A percentile compares a stretch with the other conserved stretches of the same genome.
phyloP scores from a whole-genome alignment of 2,329 filamentous ascomycete species.

The Dothistroma septosporum region DNA sequence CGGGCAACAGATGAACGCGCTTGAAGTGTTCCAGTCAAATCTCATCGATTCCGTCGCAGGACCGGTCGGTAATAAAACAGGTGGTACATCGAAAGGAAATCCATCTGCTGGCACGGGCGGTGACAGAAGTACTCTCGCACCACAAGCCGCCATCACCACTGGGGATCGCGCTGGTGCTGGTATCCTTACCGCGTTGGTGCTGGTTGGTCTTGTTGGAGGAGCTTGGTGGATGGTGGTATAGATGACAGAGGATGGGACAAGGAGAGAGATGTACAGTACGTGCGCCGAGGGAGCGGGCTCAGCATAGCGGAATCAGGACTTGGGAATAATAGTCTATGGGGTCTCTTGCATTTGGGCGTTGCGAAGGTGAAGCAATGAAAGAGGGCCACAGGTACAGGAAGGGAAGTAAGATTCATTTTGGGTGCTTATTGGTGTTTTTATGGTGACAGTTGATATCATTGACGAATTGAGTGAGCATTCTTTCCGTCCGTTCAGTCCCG shows the following conservation, averaged over 20 bases:
- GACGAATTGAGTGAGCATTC: neutral
- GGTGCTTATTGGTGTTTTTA: neutral
- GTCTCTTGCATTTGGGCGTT: neutral
- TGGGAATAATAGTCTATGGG: neutral
- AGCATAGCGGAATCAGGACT: neutral
- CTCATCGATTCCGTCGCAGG: constrained; percentile 38
- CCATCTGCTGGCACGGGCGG: constrained; percentile 19
- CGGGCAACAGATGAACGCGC: constrained; percentile 55
- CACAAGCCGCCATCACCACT: constrained; percentile 25
- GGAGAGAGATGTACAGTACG: neutral
- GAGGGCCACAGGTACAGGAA: neutral
- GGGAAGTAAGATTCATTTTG: neutral
- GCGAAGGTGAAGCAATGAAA: neutral
- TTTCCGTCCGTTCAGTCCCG: too few relatives aligned
- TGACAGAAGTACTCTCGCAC: constrained; percentile 24
- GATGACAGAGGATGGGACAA: neutral
- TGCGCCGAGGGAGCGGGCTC: neutral
- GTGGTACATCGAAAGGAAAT: constrained; percentile 39
- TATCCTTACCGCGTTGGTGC: constrained; percentile 22
- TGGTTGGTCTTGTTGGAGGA: constrained; percentile 21
- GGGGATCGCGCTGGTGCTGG: constrained; percentile 21
- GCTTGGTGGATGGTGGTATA: constrained; percentile 26
- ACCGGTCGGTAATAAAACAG: constrained; percentile 48
- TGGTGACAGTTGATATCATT: too few relatives aligned
- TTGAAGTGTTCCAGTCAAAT: constrained; percentile 49